Conservation (phyloP, 208 protist genomes). For the Blastocrithidia nonstop region DNA sequence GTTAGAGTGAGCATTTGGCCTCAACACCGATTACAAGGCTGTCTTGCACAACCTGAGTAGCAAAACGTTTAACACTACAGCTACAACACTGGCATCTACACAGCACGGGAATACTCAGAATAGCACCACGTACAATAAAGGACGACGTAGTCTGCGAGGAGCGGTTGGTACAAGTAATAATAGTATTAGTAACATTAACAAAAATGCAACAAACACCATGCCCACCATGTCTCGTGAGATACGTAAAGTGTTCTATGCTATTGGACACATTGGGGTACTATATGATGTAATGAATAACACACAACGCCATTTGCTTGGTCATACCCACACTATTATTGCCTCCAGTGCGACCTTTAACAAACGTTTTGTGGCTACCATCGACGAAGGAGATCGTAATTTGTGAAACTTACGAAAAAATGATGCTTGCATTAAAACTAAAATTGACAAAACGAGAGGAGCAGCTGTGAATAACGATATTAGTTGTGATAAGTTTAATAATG, state of each 20-base stretch:
- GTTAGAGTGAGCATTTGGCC: constrained; percentile 84
- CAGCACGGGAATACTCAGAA: too few relatives aligned
- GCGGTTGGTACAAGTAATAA: background rate
- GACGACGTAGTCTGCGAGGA: background rate
- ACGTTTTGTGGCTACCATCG: constrained; percentile 86
- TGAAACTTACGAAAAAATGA: background rate
- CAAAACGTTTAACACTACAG: background rate
- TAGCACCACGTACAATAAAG: too few relatives aligned
- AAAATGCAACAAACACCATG: background rate
- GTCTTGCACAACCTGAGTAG: constrained; percentile 78
- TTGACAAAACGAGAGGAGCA: constrained; percentile 3
- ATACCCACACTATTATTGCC: constrained; percentile 71
- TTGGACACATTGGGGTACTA: constrained; percentile 84
- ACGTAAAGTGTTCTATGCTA: constrained; percentile 80
- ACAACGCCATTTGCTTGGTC: constrained; percentile 84
- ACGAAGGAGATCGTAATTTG: constrained; percentile 46
- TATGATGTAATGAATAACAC: constrained; percentile 80
- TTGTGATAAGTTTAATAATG: too few relatives aligned
- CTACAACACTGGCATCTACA: too few relatives aligned
- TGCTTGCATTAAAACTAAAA: background rate
- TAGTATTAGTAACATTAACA: background rate
- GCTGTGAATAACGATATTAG: constrained; percentile 7
- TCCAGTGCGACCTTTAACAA: constrained; percentile 65
- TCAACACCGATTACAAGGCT: constrained; percentile 79
- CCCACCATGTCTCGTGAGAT: constrained; percentile 13